phyloP scores from a whole-genome alignment of 768 basidiomycete species.

The Piloderma croceum region DNA sequence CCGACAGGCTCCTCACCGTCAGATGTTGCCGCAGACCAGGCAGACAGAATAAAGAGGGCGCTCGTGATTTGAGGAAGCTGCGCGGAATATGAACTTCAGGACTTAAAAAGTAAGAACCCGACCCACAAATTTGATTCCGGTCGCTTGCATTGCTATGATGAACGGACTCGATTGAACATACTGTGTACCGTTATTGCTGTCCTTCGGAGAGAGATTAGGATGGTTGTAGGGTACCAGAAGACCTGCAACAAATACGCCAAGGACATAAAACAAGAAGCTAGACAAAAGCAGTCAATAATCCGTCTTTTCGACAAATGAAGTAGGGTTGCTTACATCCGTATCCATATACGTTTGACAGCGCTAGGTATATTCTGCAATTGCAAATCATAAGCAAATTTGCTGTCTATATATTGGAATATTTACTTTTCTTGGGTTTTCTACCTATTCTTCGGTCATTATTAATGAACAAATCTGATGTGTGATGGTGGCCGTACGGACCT shows the following conservation, averaged over 20 bases:
- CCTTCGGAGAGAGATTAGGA: background rate
- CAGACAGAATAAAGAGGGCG: constrained; percentile 1
- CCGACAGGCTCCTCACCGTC: background rate
- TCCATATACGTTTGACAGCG: constrained; percentile 2
- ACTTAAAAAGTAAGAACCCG: too few species aligned
- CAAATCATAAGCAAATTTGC: too few species aligned
- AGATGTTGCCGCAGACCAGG: constrained; percentile 4
- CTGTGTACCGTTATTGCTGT: background rate
- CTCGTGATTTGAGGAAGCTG: background rate
- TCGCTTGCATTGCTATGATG: constrained; percentile 2
- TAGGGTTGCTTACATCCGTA: constrained; percentile 2
- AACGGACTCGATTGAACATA: background rate
- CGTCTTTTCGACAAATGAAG: too few species aligned
- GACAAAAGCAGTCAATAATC: too few species aligned
- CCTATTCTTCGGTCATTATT: too few species aligned
- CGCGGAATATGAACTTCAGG: too few species aligned
- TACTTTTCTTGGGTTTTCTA: too few species aligned
- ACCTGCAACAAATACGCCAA: constrained; percentile 1
- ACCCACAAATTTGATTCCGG: too few species aligned
- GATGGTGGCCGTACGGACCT: too few species aligned
- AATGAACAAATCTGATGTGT: too few species aligned
- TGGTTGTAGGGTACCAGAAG: constrained; percentile 2
- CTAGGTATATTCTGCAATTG: constrained; percentile 4
- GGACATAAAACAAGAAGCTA: constrained; percentile 2
- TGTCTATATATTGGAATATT: too few species aligned